These are phyloP conservation scores for Penicillium sp. DNA, from an alignment of 2,329 filamentous ascomycete genomes.

Conservation along the genomic window DNA sequence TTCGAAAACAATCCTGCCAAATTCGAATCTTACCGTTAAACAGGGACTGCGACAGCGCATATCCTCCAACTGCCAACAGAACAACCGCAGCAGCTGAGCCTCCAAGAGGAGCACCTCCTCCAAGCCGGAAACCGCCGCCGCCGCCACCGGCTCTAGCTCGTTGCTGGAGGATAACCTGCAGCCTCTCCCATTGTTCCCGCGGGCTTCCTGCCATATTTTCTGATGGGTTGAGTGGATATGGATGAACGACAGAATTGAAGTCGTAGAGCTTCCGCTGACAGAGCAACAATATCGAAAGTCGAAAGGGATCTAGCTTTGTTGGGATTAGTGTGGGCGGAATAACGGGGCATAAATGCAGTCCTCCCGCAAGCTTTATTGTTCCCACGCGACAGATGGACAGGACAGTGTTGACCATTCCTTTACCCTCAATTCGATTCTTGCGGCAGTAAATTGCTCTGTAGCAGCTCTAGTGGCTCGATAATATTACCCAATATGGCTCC, in stretches of 20 bases:
- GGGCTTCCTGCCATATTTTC: slow-evolving; percentile 52
- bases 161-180: slow-evolving; percentile 60
- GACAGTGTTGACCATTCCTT: too few relatives aligned
- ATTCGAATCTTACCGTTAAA: slow-evolving; percentile 58
- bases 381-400: slow-evolving; percentile 7
- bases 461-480: not conserved
- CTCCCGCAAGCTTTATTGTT: not conserved
- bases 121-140: slow-evolving; percentile 48
- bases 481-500: slow-evolving; percentile 36
- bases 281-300: slow-evolving; percentile 21
- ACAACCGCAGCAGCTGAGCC: slow-evolving; percentile 51
- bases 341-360: slow-evolving; percentile 3
- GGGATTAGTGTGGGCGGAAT: slow-evolving; percentile 8
- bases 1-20: not conserved
- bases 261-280: slow-evolving; percentile 15
- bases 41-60: slow-evolving; percentile 53
- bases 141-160: slow-evolving; percentile 47
- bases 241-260: slow-evolving; percentile 19
- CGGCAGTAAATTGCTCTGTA: not conserved
- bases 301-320: slow-evolving; percentile 7
- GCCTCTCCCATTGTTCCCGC: slow-evolving; percentile 62
- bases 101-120: slow-evolving; percentile 52
- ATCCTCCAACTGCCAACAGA: slow-evolving; percentile 46
- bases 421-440: too few relatives aligned
- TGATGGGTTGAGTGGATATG: slow-evolving; percentile 21